Evolutionary conservation across 1,284 basidiomycete genomes (phyloP), one percentile per base, ranked within the genome.

Genomic region (Tylopilus sp.): DNA sequence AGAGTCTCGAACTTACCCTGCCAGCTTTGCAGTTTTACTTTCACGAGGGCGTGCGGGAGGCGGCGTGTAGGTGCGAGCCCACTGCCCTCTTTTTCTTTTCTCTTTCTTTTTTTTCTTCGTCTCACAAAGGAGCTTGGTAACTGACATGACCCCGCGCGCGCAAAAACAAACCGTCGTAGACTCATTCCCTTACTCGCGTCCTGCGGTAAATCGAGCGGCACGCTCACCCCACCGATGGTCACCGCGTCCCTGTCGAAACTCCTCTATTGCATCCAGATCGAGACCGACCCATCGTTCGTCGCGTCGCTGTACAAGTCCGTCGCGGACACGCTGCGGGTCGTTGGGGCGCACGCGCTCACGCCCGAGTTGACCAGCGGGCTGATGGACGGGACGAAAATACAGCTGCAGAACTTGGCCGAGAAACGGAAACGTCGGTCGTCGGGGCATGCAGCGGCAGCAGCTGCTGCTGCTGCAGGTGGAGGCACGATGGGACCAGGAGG

Each of bases 1-100:
- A 84, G 59, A 78, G 76, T 10, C 76, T 93, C 30, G 83, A 88
- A 61, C 75, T 92, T 16, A 79, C 84, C 3, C 66, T 93, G 2
- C 86, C 85, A 0, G 81, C 79, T 0, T 63, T 93, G 46, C 71
- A 78, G 35, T 92, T 89, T 56, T 82, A 82, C 56, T 87, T 89
- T 67, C 89, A 91, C 51, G 89, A 92, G 49, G 87, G 87, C 2
- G 89, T 93, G 0, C 67, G 88, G 26, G 90, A 92, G 62, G 88
- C 87, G 0, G 64, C 64, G 6, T 66, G 60, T 37, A 46, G 65
- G 64, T 67, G 16, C 37, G 64, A 25, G 25, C 7, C 25, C 25
- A 23, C 25, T 25, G 6, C 25, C 6, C 21, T 23, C 23, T 25
- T 25, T 25, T 25, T 23, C 23, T 25, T 25, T 25, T 7, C 23